phyloP scores from a whole-genome alignment of 495 filamentous ascomycete species.

The Glonium stellatum region DNA sequence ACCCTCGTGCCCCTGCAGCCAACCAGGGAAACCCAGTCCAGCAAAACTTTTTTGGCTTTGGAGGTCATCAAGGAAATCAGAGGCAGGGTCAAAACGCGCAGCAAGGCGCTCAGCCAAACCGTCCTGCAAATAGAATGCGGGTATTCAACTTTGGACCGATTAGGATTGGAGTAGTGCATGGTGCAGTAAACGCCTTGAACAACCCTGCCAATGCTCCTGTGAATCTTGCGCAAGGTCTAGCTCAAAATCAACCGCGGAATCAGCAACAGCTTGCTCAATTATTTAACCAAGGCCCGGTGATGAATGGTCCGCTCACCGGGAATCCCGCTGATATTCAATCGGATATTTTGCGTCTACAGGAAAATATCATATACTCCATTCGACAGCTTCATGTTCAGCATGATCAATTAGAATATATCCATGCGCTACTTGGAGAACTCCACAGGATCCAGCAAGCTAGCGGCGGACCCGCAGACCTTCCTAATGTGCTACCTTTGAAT shows the following conservation, averaged over 20 bases:
- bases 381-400: constrained; percentile 24
- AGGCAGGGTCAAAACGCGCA: constrained; percentile 26
- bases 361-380: constrained; percentile 28
- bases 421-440: constrained; percentile 20
- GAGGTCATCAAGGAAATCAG: constrained; percentile 9
- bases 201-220: constrained; percentile 22
- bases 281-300: neutral
- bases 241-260: constrained; percentile 5
- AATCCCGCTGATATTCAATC: constrained; percentile 24
- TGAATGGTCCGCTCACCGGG: neutral
- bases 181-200: constrained; percentile 29
- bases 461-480: constrained; percentile 14
- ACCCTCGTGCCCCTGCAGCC: constrained; percentile 6
- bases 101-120: constrained; percentile 28
- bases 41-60: constrained; percentile 5
- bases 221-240: constrained; percentile 11
- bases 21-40: constrained; percentile 20
- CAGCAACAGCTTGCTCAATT: neutral
- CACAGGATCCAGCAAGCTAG: constrained; percentile 21
- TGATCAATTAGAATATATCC: constrained; percentile 21
- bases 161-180: constrained; percentile 40
- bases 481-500: constrained; percentile 18
- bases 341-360: constrained; percentile 24
- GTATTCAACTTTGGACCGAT: constrained; percentile 59
- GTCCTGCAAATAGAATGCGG: constrained; percentile 32